Evolutionary conservation across 345 rosid species (phyloP).

Genomic region (Brassica carinata): DNA sequence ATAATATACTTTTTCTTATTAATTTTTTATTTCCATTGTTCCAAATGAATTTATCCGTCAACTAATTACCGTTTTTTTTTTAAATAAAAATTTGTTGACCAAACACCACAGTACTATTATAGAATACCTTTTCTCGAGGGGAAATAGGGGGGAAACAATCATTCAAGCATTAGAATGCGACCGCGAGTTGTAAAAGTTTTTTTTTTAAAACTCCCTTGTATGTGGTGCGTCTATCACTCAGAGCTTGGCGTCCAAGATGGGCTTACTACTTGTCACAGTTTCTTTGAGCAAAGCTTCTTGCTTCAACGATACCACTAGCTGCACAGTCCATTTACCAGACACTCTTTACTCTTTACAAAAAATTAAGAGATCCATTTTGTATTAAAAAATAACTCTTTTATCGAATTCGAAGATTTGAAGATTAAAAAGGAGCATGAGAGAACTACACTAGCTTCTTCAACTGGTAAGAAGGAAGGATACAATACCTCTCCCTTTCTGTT

Average conservation of each 20-base stretch:
- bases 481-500: slow-evolving; percentile 79
- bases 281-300: slow-evolving; percentile 80
- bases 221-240: slow-evolving; percentile 38
- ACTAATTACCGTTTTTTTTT: no score
- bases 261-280: slow-evolving; percentile 34
- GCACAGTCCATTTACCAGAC: slow-evolving; percentile 20
- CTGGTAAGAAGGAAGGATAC: not conserved
- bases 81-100: not conserved
- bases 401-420: not conserved
- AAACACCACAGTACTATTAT: not conserved
- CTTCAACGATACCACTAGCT: slow-evolving; percentile 69
- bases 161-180: not conserved
- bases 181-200: not conserved
- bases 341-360: not conserved
- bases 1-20: no score
- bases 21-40: no score
- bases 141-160: not conserved
- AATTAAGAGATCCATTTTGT: not conserved
- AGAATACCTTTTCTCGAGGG: not conserved
- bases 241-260: slow-evolving; percentile 57
- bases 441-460: not conserved
- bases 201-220: not conserved
- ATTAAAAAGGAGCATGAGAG: not conserved
- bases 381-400: not conserved
- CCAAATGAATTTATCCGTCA: no score